Evolutionary conservation across 2,329 filamentous ascomycete species (phyloP), one percentile per base, ranked within the genome.

Genomic region (Ciborinia camelliae): DNA sequence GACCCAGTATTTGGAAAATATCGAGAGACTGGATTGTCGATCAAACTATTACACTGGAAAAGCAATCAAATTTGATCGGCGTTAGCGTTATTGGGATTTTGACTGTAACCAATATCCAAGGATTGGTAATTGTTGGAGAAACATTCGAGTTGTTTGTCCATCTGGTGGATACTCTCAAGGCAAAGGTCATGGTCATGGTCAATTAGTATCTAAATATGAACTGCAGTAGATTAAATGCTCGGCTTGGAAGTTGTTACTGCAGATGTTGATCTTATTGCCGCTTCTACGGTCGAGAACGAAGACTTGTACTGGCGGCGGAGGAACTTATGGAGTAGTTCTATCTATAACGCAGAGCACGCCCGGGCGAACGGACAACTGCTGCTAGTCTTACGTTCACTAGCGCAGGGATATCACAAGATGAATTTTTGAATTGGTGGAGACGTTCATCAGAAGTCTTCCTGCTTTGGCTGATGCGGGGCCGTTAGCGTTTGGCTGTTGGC

Each of bases 141-240:
- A 81, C 79, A 81, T 82, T 0, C 77, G 84, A 0, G 85, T 84
- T 4, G 66, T 68, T 43, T 58, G 63, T 18, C 23, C 67, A 37
- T 60, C 65, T 28, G 67, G 67, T 26, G 86, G 86, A 0, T 89
- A 84, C 57, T 77, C 81, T 3, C 83, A 84, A 30, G 86, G 85
- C 0, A 86, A 83, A 1, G 86, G 86, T 0, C 86, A 83, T 1
- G 86, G 86, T 0, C 86, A 89, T 72, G 82, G 80, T 0, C 72
- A 82, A 0, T 75, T 88, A 1, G 73, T 77, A 0, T 80, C 83
- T 0, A 76, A 74, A 2, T 82, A 82, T 65, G 86, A 86, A 0
- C 75, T 90, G 86, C 76, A 2, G 84, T 82, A 0, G 87, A 89
- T 68, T 81, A 88, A 43, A 81, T 85, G 2, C 73, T 89, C 1